phyloP scores from a whole-genome alignment of 306 rosid genomes.

The Fragaria ananassa region DNA sequence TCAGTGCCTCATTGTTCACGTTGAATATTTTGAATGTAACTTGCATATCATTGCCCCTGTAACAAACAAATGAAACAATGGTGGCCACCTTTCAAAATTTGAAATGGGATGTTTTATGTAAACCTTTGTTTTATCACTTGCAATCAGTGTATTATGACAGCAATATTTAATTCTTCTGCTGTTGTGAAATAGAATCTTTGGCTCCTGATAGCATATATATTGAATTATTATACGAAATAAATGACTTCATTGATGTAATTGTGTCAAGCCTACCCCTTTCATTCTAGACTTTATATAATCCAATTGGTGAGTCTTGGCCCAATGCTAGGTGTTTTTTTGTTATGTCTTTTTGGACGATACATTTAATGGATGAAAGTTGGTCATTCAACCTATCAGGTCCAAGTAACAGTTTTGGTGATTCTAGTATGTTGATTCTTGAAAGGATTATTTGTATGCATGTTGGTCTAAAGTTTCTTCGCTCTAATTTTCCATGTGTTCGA shows the following conservation, averaged over 20 bases:
- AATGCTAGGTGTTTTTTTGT: background rate
- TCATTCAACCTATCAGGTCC: background rate
- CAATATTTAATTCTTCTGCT: background rate
- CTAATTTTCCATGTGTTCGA: background rate
- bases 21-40: background rate
- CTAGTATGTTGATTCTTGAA: background rate
- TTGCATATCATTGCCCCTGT: background rate
- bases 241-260: background rate
- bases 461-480: background rate
- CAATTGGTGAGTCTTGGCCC: background rate
- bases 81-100: background rate
- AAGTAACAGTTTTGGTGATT: background rate
- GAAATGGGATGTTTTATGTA: background rate
- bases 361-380: background rate
- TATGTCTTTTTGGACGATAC: background rate
- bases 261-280: background rate
- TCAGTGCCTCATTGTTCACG: constrained; percentile 27
- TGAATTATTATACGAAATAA: background rate
- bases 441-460: background rate
- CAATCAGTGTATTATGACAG: background rate
- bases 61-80: background rate
- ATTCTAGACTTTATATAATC: background rate
- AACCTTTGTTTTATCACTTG: too few species aligned
- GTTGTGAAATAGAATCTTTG: background rate
- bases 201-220: background rate